phyloP scores from a whole-genome alignment of 768 basidiomycete species.

The Phaffia australis region DNA sequence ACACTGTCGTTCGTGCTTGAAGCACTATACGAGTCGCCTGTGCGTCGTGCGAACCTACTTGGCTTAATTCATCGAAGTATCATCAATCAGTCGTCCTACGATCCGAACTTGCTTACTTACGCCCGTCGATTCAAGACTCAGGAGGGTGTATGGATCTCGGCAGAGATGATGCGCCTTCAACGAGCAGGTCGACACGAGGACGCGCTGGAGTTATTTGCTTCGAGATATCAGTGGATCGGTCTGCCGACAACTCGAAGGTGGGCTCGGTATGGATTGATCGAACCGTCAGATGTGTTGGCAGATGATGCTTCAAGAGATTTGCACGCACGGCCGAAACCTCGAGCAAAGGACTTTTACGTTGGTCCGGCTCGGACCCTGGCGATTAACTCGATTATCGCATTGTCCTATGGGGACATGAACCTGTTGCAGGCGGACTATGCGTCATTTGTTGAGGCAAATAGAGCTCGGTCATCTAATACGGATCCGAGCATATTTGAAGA shows the following conservation, averaged over 20 bases:
- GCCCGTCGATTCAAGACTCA: not conserved
- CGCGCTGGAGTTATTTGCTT: conserved; percentile 2
- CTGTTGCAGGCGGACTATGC: conserved; percentile 5
- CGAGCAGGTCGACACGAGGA: not conserved
- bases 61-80: conserved; percentile 8
- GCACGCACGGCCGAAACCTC: no score
- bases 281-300: conserved; percentile 1
- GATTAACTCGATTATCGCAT: not conserved
- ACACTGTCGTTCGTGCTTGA: not conserved
- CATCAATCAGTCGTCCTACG: not conserved
- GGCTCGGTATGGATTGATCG: conserved; percentile 4
- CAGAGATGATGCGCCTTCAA: conserved; percentile 8
- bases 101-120: not conserved
- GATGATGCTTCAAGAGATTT: conserved; percentile 2
- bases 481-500: not conserved
- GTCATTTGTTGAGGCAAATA: not conserved
- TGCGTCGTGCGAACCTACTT: not conserved
- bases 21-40: not conserved
- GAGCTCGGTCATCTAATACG: not conserved
- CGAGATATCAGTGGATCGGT: conserved; percentile 14
- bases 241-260: conserved; percentile 9
- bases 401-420: not conserved
- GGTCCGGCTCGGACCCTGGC: not conserved
- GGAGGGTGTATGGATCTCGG: conserved; percentile 9
- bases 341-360: not conserved